phyloP scores from a whole-genome alignment of 441 rosid genomes.

The Corymbia citriodora region DNA sequence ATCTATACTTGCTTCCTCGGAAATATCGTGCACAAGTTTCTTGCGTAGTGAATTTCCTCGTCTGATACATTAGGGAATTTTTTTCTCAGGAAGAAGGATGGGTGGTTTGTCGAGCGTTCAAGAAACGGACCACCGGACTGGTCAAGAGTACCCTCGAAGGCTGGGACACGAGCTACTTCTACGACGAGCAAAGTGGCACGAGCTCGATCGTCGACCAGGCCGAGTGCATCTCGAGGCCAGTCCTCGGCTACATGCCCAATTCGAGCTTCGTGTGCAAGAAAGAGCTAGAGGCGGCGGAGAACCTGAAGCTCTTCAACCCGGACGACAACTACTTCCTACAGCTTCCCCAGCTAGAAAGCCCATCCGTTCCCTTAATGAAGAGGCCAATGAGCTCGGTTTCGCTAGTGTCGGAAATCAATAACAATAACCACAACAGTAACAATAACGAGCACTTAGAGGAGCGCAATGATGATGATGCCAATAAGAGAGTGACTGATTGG shows the following conservation, averaged over 20 bases:
- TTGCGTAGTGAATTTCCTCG: background rate
- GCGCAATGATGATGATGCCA: constrained; percentile 1
- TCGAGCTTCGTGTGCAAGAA: constrained; percentile 54
- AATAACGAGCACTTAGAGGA: constrained; percentile 19
- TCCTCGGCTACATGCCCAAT: constrained; percentile 20
- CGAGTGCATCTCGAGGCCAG: constrained; percentile 45
- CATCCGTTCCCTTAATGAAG: constrained; percentile 45
- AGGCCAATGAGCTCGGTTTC: constrained; percentile 38
- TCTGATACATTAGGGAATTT: background rate
- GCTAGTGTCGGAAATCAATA: constrained; percentile 23
- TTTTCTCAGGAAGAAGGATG: constrained; percentile 86
- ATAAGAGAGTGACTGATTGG: constrained; percentile 72
- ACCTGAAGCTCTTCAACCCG: constrained; percentile 28
- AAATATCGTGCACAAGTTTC: background rate
- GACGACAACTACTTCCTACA: constrained; percentile 29
- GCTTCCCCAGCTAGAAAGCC: constrained; percentile 78
- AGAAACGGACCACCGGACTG: constrained; percentile 50
- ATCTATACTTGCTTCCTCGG: background rate
- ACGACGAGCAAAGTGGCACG: constrained; percentile 40
- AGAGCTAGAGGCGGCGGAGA: constrained; percentile 43
- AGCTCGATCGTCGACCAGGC: constrained; percentile 47
- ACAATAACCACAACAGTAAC: constrained; percentile 3
- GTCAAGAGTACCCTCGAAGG: constrained; percentile 38
- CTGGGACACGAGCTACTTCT: constrained; percentile 62
- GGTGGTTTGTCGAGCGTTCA: constrained; percentile 96